Evolutionary conservation across 2,329 filamentous ascomycete genomes (phyloP), one percentile per base, ranked within the genome.

Genomic region (Venturia nashicola): DNA sequence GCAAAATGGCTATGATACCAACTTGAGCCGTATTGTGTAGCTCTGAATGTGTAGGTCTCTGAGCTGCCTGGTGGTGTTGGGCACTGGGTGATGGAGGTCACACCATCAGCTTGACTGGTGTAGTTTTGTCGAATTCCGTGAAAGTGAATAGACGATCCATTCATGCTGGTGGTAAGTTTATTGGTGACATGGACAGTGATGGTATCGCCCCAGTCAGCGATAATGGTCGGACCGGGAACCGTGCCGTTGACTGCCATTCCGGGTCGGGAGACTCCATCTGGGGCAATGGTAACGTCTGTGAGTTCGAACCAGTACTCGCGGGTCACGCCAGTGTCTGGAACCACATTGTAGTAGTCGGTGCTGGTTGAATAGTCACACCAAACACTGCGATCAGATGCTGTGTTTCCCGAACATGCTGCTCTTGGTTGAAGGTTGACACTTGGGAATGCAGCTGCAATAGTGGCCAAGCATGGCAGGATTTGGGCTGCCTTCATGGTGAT

Each of bases 11-110:
- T 67, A 59, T 73, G 71, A 54, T 72, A 73, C 64, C 65, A 66
- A 23, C 61, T 51, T n/a, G 61, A 63, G 3, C 77, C 77, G 65
- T 79, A 78, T 62, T 77, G 73, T 6, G 66, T 66, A 0, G 76
- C 76, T 40, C 65, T 68, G 71, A 73, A 78, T 1, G 67, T 73
- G 66, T 75, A 76, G 4, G 73, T 75, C 12, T 64, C 32, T 14
- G 65, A 46, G 43, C 59, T 59, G 5, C 65, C 65, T 12, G 65
- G 60, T 14, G 65, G 44, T 18, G 46, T 66, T 5, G 65, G 65
- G 39, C 65, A 66, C 34, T 66, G 65, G 55, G 65, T 67, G 40
- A 66, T 55, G 36, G 32, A 40, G 5, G 60, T 59, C 32, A 66
- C 65, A 59, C 65, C 65, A 55, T 66, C 65, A 23, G 20, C 32